Base-by-base conservation (phyloP, 768 basidiomycete species). In the Russula emetica region DNA sequence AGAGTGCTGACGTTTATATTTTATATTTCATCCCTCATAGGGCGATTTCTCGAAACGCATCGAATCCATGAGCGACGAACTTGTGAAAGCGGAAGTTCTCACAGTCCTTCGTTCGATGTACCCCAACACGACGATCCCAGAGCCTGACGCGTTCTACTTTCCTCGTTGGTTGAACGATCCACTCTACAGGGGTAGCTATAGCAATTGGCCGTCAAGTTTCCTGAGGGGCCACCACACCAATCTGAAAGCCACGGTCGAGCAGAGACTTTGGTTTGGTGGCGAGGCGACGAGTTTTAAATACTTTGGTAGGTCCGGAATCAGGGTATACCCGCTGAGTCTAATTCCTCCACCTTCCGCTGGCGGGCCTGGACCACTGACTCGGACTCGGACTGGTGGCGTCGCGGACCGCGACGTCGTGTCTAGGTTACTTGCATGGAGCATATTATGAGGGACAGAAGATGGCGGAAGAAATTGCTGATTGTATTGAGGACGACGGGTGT, bases 141-240 rank as follows among this genome's bases (percentile, higher is more conserved):
- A 79, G 4, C 85, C 87, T 0, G 66, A 76, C 6, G 83, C 79
- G 34, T 83, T 89, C 71, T 77, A 78, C 69, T 80, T 84, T 66
- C 78, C 80, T 3, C 73, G 78, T 3, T 89, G 87, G 88, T 67
- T 76, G 52, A 71, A 72, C 14, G 78, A 87, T 69, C 79, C 80
- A 3, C 73, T 74, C 32, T 84, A 78, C 71, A 78, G 84, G 24
- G 85, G 85, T 5, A 83, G 85, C 4, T 89, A 85, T 67, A 84
- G 83, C 24, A 89, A 87, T 64, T 88, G 86, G 86, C 86, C 85
- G 0, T 78, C 87, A 0, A 78, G 83, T 3, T 86, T 86, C 66
- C 72, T 82, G 13, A 77, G 76, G 18, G 74, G 72, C 10, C 83
- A 86, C 58, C 77, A 83, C n/a, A 74, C 79, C 30, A 85, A 87